These are phyloP conservation scores for Chaetomium olivaceum DNA, from an alignment of 2,329 filamentous ascomycete species.

Conservation along the genomic window DNA sequence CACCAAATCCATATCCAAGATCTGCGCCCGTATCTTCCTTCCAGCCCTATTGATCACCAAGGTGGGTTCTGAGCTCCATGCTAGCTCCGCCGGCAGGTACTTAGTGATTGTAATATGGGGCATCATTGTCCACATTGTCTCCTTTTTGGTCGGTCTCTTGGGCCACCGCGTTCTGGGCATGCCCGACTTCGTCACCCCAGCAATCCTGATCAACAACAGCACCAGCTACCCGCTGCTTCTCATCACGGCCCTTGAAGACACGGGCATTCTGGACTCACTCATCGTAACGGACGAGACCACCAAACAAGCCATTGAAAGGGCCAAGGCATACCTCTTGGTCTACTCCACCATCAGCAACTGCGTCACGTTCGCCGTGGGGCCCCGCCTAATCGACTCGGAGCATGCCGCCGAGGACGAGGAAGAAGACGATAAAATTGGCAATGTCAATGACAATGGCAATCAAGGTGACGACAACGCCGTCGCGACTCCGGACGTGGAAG, in stretches of 20 bases:
- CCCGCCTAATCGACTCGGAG: constrained; percentile 51
- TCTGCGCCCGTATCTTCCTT: constrained; percentile 51
- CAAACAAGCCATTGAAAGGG: constrained; percentile 52
- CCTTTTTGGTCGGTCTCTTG: constrained; percentile 44
- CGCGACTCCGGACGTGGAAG: constrained; percentile 4
- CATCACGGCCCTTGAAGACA: constrained; percentile 46
- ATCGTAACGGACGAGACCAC: constrained; percentile 34
- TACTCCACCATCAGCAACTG: constrained; percentile 64
- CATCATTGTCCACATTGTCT: constrained; percentile 42
- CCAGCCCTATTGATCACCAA: constrained; percentile 49
- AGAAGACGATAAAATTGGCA: constrained; percentile 25
- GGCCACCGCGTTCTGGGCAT: constrained; percentile 43
- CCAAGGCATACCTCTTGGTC: constrained; percentile 66
- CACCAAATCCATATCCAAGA: constrained; percentile 47
- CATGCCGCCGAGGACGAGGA: constrained; percentile 30
- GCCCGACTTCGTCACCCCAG: constrained; percentile 49
- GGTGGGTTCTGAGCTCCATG: constrained; percentile 46
- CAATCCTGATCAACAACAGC: constrained; percentile 53
- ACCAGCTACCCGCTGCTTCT: constrained; percentile 50
- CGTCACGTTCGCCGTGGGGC: constrained; percentile 64
- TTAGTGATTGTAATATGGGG: constrained; percentile 46
- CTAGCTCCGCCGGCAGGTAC: constrained; percentile 41
- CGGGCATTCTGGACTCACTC: constrained; percentile 57
- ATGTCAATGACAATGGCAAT: background rate
- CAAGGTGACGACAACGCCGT: background rate